phyloP scores from a whole-genome alignment of 2,329 filamentous ascomycete genomes.

The Fonsecaea nubica region DNA sequence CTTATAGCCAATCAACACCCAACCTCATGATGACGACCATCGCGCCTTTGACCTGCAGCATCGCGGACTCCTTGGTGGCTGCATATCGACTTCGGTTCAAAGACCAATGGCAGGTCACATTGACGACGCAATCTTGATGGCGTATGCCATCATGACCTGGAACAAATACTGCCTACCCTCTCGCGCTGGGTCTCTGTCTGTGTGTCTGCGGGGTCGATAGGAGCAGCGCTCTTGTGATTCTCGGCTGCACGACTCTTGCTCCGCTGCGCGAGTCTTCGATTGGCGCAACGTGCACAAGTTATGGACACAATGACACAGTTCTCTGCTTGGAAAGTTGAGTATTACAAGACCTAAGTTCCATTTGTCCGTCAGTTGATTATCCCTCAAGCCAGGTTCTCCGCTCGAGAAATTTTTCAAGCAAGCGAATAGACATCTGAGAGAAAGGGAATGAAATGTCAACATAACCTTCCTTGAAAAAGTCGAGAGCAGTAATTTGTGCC shows the following conservation, averaged over 20 bases:
- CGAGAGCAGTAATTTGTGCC: neutral
- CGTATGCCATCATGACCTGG: neutral
- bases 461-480: neutral
- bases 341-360: neutral
- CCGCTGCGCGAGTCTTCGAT: neutral
- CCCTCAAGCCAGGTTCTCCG: neutral
- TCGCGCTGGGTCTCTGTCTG: neutral
- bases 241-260: neutral
- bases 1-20: neutral
- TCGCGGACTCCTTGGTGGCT: conserved; percentile 39
- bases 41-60: neutral
- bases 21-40: neutral
- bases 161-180: no score
- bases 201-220: neutral
- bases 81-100: conserved; percentile 39
- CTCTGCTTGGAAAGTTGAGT: neutral
- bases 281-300: neutral
- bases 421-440: neutral
- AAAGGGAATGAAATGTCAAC: neutral
- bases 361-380: neutral
- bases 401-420: neutral
- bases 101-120: neutral
- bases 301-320: neutral
- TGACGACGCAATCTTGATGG: neutral
- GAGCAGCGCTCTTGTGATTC: neutral